phyloP scores from a whole-genome alignment of 345 rosid species.

The Dovyalis caffra region DNA sequence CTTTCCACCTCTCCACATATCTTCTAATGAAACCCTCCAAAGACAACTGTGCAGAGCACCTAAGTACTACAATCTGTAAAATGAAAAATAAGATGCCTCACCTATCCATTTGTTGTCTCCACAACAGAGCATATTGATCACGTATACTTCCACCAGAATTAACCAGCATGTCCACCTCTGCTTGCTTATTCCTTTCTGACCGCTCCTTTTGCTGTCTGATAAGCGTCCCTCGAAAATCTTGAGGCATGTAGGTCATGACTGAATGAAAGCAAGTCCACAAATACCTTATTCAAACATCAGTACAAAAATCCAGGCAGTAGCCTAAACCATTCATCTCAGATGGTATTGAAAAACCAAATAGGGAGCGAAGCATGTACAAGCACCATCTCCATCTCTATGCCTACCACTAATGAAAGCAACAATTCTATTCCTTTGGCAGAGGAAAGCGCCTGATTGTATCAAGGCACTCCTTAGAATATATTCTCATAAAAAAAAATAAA shows the following conservation, averaged over 20 bases:
- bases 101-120: conserved; percentile 99
- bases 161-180: conserved; percentile 79
- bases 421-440: neutral
- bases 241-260: conserved; percentile 99
- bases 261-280: conserved; percentile 38
- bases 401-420: neutral
- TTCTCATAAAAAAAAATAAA: too few species aligned
- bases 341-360: neutral
- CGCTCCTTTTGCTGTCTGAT: conserved; percentile 88
- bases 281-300: neutral
- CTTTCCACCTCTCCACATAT: neutral
- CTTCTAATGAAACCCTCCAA: neutral
- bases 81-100: conserved; percentile 29
- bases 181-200: conserved; percentile 98
- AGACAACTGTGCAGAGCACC: neutral
- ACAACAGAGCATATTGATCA: conserved; percentile 74
- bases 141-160: conserved; percentile 79
- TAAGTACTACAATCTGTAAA: neutral
- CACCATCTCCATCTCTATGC: neutral
- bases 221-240: conserved; percentile 92
- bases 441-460: neutral
- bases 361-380: neutral
- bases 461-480: neutral
- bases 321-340: neutral
- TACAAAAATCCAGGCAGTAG: neutral